Evolutionary conservation across 768 basidiomycete genomes (phyloP).

Genomic region (Termitomyces sp.): DNA sequence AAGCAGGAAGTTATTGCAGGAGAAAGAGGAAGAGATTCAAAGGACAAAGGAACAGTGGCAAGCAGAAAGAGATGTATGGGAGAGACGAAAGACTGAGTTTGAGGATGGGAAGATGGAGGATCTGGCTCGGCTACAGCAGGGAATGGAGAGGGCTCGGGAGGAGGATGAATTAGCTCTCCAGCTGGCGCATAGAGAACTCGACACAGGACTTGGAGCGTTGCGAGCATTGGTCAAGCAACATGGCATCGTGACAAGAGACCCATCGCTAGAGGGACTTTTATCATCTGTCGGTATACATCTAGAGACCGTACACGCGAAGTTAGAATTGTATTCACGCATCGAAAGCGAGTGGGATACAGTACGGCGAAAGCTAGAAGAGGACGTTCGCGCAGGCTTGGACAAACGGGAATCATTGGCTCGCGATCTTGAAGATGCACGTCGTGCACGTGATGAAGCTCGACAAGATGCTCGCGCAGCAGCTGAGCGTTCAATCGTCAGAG

Average conservation of each 20-base stretch:
- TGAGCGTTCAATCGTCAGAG: conserved; percentile 3
- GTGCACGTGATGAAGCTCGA: conserved; percentile 45
- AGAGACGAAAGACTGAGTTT: conserved; percentile 39
- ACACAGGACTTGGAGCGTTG: conserved; percentile 41
- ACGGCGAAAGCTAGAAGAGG: conserved; percentile 43
- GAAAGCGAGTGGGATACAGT: conserved; percentile 44
- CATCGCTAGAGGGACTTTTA: conserved; percentile 43
- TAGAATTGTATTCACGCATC: conserved; percentile 34
- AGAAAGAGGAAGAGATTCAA: conserved; percentile 32
- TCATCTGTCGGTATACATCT: conserved; percentile 47
- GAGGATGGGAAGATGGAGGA: conserved; percentile 47
- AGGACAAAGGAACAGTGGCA: conserved; percentile 34
- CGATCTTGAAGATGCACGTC: conserved; percentile 49
- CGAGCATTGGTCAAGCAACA: conserved; percentile 49
- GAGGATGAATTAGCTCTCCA: conserved; percentile 31
- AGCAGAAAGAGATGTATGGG: conserved; percentile 43
- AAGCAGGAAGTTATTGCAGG: conserved; percentile 30
- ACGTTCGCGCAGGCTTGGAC: conserved; percentile 38
- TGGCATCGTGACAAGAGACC: conserved; percentile 48
- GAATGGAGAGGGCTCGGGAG: conserved; percentile 37
- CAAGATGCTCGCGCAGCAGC: conserved; percentile 27
- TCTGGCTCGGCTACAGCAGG: conserved; percentile 38
- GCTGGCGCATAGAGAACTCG: conserved; percentile 41
- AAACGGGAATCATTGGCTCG: conserved; percentile 39
- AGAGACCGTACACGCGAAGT: conserved; percentile 36